Conservation (phyloP, 2,329 filamentous ascomycete genomes). For the Emmonsia crescens region DNA sequence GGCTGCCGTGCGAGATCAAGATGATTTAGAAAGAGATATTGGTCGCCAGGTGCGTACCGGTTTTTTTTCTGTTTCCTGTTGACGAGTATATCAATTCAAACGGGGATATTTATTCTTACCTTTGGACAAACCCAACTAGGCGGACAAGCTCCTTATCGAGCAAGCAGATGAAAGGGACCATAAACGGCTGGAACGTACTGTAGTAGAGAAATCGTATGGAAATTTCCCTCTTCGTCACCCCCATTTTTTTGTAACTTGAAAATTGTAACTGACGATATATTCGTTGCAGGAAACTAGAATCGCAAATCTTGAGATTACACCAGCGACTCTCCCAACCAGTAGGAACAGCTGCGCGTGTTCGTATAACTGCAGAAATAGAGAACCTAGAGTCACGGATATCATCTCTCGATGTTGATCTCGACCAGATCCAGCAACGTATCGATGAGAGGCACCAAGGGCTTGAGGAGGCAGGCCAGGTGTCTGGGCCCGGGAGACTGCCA, state of each 20-base stretch:
- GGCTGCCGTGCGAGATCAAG: slow-evolving; percentile 67
- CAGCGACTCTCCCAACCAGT: slow-evolving; percentile 46
- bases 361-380: slow-evolving; percentile 47
- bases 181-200: slow-evolving; percentile 50
- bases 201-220: slow-evolving; percentile 36
- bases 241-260: not conserved
- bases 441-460: slow-evolving; percentile 56
- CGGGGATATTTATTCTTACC: not conserved
- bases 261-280: not conserved
- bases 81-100: not conserved
- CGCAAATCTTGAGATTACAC: slow-evolving; percentile 51
- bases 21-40: slow-evolving; percentile 84
- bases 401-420: slow-evolving; percentile 59
- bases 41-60: slow-evolving; percentile 40
- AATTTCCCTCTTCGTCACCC: not conserved
- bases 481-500: slow-evolving; percentile 47
- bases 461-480: slow-evolving; percentile 34
- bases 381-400: slow-evolving; percentile 55
- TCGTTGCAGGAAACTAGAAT: slow-evolving; percentile 46
- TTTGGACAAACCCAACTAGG: slow-evolving; percentile 23
- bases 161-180: slow-evolving; percentile 54
- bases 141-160: slow-evolving; percentile 49
- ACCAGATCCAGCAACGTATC: slow-evolving; percentile 72
- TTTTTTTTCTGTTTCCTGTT: not conserved
- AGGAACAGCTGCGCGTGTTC: slow-evolving; percentile 40